phyloP scores from a whole-genome alignment of 139 green algal genomes.

The Tetraselmis chui region DNA sequence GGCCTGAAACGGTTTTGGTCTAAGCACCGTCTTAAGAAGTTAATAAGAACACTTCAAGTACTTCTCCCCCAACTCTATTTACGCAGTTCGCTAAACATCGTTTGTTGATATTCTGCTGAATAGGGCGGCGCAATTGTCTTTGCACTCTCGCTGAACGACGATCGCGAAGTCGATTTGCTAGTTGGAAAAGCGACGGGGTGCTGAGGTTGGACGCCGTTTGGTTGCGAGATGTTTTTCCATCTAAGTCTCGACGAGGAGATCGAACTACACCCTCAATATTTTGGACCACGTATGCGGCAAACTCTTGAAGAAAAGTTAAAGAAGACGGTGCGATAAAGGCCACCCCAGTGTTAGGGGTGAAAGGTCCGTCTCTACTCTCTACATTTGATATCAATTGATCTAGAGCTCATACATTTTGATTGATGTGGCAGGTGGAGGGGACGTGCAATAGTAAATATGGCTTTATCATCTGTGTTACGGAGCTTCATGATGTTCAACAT shows the following conservation, averaged over 20 bases:
- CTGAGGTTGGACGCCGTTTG: too few species aligned
- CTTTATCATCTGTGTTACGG: conserved; percentile 74
- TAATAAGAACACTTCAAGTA: too few species aligned
- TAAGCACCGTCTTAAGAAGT: too few species aligned
- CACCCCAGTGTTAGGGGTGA: neutral
- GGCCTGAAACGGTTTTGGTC: too few species aligned
- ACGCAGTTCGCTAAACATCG: too few species aligned
- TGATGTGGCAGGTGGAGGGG: conserved; percentile 69
- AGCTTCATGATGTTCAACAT: conserved; percentile 33
- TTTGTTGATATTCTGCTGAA: too few species aligned
- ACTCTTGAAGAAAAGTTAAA: conserved; percentile 29
- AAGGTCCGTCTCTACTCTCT: neutral
- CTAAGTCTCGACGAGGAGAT: conserved; percentile 60
- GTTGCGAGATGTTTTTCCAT: conserved; percentile 79
- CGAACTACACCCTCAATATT: conserved; percentile 65
- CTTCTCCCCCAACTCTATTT: too few species aligned
- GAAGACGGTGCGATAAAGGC: conserved; percentile 31
- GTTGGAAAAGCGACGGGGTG: too few species aligned
- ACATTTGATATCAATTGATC: neutral
- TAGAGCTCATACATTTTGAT: neutral
- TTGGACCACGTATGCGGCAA: conserved; percentile 49
- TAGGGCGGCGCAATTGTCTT: too few species aligned
- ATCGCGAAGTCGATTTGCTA: too few species aligned
- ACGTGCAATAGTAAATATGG: conserved; percentile 78
- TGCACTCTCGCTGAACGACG: too few species aligned